phyloP scores from a whole-genome alignment of 352 stramenopile species.

The Pilasporangium apinafurcum region DNA sequence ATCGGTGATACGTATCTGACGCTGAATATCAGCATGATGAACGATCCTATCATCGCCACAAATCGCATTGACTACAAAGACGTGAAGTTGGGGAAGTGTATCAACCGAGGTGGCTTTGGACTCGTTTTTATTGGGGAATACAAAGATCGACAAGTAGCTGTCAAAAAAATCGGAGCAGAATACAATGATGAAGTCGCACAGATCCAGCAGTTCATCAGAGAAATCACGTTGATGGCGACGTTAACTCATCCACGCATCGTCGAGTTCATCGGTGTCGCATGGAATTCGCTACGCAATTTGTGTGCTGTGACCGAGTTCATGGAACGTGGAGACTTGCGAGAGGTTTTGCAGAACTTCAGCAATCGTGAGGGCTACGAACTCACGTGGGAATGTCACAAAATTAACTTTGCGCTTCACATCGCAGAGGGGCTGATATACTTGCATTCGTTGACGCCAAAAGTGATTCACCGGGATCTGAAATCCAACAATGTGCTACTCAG shows the following conservation, averaged over 20 bases:
- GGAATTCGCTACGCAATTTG: conserved; percentile 29
- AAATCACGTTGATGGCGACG: conserved; percentile 21
- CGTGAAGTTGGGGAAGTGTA: conserved; percentile 23
- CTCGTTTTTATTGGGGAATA: conserved; percentile 36
- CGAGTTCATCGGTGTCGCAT: conserved; percentile 31
- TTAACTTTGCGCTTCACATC: conserved; percentile 33
- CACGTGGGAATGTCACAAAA: conserved; percentile 36
- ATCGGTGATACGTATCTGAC: no score
- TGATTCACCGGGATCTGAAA: conserved; percentile 54
- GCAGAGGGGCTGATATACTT: conserved; percentile 35
- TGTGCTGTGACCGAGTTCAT: conserved; percentile 46
- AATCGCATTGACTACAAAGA: conserved; percentile 28
- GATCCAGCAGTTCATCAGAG: conserved; percentile 22
- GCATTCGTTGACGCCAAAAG: conserved; percentile 18
- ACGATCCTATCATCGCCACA: no score
- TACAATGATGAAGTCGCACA: no score
- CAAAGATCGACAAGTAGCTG: conserved; percentile 23
- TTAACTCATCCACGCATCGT: conserved; percentile 32
- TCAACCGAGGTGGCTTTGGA: conserved; percentile 34
- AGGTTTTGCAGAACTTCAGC: conserved; percentile 28
- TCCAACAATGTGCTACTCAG: conserved; percentile 41
- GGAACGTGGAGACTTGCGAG: conserved; percentile 23
- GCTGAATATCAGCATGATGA: no score
- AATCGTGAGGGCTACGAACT: conserved; percentile 11
- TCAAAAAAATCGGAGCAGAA: conserved; percentile 50